Base-by-base conservation (phyloP, 2,329 filamentous ascomycete genomes). In the Penicillium italicum region DNA sequence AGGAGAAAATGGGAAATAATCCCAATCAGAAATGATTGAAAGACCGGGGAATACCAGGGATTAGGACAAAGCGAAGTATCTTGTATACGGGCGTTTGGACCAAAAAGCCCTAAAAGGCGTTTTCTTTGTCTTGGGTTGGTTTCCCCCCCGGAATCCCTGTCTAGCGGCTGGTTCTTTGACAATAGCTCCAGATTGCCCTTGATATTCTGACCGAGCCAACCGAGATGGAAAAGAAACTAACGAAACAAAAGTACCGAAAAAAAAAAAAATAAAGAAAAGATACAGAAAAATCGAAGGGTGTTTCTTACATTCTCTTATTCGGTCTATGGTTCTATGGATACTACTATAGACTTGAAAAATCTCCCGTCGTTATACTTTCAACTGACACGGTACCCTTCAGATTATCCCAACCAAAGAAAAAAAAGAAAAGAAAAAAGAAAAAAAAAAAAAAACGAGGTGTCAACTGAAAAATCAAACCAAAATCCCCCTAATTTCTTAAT, bases 181-280 rank as follows among this genome's bases (percentile, higher is more conserved):
- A 55, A 55, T 51, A 55, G 53, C 40, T 55, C 46, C 9, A 50
- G 33, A 44, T 42, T 49, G 48, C 22, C 22, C 48, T 63, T 59
- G 56, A 56, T 55, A 64, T 59, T 55, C 48, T 49, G 50, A 58
- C 56, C 54, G 57, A 64, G 57, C 64, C 61, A 67, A 66, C 62
- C 53, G 53, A 54, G 51, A 50, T 31, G 4, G 50, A 43, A 42
- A 37, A 24, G 11, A 50, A 46, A 36, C 12, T 10, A 22, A 14
- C 1, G 26, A 38, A 9, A 11, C 11, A 10, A 22, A 24, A n/a
- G 14, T 37, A 33, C 31, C 31, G 33, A 22, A n/a, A 24, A n/a
- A 18, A 28, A 5, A 28, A 49, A 30, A 22, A 10, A 31, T 12
- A 7, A 9, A 40, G 16, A 22, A 10, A 16, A 38, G 16, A 7